Conservation (phyloP, 805 yeast genomes). For the Candida sanyiensis region DNA sequence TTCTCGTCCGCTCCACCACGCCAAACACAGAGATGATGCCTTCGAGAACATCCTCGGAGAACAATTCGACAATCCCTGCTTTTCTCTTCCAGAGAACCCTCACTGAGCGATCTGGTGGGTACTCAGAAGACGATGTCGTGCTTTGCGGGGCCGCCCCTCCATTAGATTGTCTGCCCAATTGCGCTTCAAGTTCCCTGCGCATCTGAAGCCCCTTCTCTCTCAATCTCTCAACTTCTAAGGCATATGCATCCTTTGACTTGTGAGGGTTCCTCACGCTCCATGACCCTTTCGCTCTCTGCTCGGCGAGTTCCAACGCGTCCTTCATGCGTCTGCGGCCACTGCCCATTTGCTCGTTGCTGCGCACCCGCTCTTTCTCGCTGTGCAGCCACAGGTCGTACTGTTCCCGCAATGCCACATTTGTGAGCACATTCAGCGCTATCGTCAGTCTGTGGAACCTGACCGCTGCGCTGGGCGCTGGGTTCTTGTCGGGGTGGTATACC, state of each 20-base stretch:
- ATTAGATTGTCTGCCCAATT: too few species aligned
- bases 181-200: slow-evolving; percentile 17
- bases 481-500: slow-evolving; percentile 78
- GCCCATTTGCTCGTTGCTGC: slow-evolving; percentile 13
- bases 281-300: slow-evolving; percentile 6
- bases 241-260: slow-evolving; percentile 10
- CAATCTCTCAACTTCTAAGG: slow-evolving; percentile 17
- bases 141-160: too few species aligned
- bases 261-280: slow-evolving; percentile 16
- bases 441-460: slow-evolving; percentile 86
- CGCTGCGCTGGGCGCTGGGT: slow-evolving; percentile 78
- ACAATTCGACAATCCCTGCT: slow-evolving; percentile 18
- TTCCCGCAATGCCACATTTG: slow-evolving; percentile 76
- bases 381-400: slow-evolving; percentile 52
- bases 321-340: slow-evolving; percentile 18
- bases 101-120: slow-evolving; percentile 12
- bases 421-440: slow-evolving; percentile 74
- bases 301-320: slow-evolving; percentile 22
- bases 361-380: slow-evolving; percentile 6
- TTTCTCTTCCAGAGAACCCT: slow-evolving; percentile 22
- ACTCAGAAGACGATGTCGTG: too few species aligned
- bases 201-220: slow-evolving; percentile 22
- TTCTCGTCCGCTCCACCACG: slow-evolving; percentile 10
- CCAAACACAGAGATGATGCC: slow-evolving; percentile 25
- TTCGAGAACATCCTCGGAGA: slow-evolving; percentile 18